Base-by-base conservation (phyloP, 2,329 filamentous ascomycete genomes). In the Alternaria solani region DNA sequence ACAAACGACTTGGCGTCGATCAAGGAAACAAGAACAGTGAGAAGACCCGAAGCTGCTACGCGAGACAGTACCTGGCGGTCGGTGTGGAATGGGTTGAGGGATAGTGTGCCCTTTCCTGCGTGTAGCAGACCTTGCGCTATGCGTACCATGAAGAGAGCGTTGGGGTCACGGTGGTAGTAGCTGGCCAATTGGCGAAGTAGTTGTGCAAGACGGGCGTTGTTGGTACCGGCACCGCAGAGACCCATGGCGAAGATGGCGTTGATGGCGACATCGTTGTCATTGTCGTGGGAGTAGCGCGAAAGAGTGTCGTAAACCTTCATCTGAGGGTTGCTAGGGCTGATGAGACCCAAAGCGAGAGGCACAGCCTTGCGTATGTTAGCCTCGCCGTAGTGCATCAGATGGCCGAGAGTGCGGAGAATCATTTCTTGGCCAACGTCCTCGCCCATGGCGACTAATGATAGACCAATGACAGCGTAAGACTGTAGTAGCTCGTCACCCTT, bases 251-350 rank as follows among this genome's bases (percentile, higher is more conserved):
- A 99, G 76, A 99, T 99, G 73, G 95, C 93, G 76, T 98, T 99
- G 80, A 99, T 91, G 39, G 95, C 95, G 47, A 99, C 95, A 74
- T 99, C 95, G 64, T 94, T 96, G 81, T 99, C 95, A 69, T 95
- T 99, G 83, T 99, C 95, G 86, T 99, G 95, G 66, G 91, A 96
- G 86, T 99, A 99, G 75, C 95, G 87, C 52, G 95, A 99, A 11
- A 99, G 85, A 0, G 95, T 99, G 79, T 99, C 95, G 83, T 99
- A 99, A 48, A 99, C 92, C 85, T 98, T 99, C 94, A 99, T 99
- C 79, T 99, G 96, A 11, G 95, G 95, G 82, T 99, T 99, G 82
- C 93, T 97, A 12, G 96, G 93, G 81, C 92, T 97, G 75, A 99
- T 90, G 55, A 99, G 86, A 73, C 94, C 96, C 93, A 99, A 96